Conservation (phyloP, 108 stramenopile genomes). For the Cylindrotheca fusiformis region DNA sequence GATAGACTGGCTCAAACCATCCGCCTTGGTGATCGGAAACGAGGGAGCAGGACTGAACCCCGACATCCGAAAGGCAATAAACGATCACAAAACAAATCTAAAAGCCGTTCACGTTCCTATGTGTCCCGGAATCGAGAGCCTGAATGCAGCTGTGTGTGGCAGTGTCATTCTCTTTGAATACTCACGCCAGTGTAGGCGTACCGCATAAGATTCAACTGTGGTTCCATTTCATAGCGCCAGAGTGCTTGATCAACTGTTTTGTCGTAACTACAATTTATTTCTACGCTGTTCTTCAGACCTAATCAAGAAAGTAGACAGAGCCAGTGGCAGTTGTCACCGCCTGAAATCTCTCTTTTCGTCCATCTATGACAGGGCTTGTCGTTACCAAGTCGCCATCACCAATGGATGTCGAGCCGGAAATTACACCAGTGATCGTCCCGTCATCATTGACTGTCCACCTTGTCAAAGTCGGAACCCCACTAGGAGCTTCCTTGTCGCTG, state of each 20-base stretch:
- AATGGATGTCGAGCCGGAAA: slow-evolving; percentile 55
- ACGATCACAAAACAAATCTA: slow-evolving; percentile 19
- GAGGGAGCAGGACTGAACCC: slow-evolving; percentile 72
- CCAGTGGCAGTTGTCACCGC: slow-evolving; percentile 55
- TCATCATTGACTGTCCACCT: slow-evolving; percentile 57
- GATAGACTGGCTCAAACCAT: slow-evolving; percentile 48
- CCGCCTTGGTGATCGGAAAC: slow-evolving; percentile 74
- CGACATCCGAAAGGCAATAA: slow-evolving; percentile 49
- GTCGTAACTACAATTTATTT: background rate
- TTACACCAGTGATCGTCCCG: slow-evolving; percentile 55
- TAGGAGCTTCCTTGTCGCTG: slow-evolving; percentile 17
- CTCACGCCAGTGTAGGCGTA: slow-evolving; percentile 13
- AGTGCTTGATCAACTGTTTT: slow-evolving; percentile 28
- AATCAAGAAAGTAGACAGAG: slow-evolving; percentile 50
- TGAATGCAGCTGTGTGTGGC: slow-evolving; percentile 87
- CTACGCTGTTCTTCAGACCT: slow-evolving; percentile 1
- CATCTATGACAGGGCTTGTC: slow-evolving; percentile 57
- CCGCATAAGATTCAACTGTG: too few species aligned
- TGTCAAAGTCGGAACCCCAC: slow-evolving; percentile 33
- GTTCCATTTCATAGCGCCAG: too few species aligned
- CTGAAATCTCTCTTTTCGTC: slow-evolving; percentile 32
- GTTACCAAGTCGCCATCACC: slow-evolving; percentile 52
- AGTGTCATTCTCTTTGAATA: slow-evolving; percentile 86
- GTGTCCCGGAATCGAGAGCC: slow-evolving; percentile 77
- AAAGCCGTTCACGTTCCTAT: slow-evolving; percentile 78